A percentile compares a stretch with the other conserved stretches of the same genome.
These are phyloP conservation scores for Rhytidhysteron rufulum DNA, from an alignment of 2,329 filamentous ascomycete species.

Conservation along the genomic window DNA sequence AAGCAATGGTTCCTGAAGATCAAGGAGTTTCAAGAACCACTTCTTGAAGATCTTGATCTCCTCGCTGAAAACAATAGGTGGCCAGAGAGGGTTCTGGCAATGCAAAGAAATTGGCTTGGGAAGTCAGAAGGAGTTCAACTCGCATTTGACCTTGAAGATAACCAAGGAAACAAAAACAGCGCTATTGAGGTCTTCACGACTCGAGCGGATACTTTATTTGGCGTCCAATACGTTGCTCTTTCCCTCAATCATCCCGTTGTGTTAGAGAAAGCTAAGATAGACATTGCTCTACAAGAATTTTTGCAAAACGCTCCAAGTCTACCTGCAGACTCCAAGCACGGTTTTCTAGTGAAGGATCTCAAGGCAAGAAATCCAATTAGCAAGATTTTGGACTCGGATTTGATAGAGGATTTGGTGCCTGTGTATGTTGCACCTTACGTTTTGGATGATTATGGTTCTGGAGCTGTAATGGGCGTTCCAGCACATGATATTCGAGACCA, in stretches of 20 bases:
- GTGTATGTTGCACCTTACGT: conserved; percentile 84
- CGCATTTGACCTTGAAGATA: conserved; percentile 55
- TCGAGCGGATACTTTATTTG: conserved; percentile 80
- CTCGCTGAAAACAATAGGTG: conserved; percentile 63
- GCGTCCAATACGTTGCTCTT: conserved; percentile 79
- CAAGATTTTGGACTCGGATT: conserved; percentile 45
- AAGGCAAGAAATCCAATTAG: conserved; percentile 40
- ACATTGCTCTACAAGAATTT: conserved; percentile 64
- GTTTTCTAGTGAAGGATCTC: conserved; percentile 59
- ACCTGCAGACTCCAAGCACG: conserved; percentile 54
- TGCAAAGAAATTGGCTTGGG: conserved; percentile 87
- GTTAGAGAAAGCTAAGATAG: conserved; percentile 53
- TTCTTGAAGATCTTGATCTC: conserved; percentile 67
- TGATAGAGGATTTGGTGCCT: conserved; percentile 59
- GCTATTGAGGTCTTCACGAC: conserved; percentile 76
- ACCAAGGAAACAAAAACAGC: conserved; percentile 35
- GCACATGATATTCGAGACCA: conserved; percentile 77
- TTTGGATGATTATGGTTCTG: conserved; percentile 78
- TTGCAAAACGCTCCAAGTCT: conserved; percentile 56
- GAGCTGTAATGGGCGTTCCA: conserved; percentile 88
- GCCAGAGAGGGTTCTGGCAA: conserved; percentile 77
- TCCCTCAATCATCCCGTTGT: conserved; percentile 71
- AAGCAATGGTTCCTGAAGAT: conserved; percentile 92
- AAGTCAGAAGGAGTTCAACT: conserved; percentile 70
- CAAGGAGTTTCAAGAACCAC: conserved; percentile 68